Evolutionary conservation across 1,284 basidiomycete genomes (phyloP), one percentile per base, ranked within the genome.

Genomic region (Tremellales sp.): DNA sequence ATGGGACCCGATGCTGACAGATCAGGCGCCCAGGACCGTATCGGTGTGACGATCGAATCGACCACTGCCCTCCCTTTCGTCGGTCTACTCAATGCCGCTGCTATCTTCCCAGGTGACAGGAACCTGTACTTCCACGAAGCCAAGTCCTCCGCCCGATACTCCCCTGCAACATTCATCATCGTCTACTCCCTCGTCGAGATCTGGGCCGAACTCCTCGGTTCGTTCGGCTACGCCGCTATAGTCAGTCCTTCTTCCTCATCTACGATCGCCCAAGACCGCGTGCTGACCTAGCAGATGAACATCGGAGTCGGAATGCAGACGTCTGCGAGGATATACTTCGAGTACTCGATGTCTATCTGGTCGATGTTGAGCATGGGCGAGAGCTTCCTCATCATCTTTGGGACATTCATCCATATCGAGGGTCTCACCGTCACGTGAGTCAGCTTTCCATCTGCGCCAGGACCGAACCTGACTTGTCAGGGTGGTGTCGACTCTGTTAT

Each of bases 161-260:
- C 68, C 0, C 61, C 73, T 2, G 63, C 63, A 2, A 73, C 77
- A 0, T 78, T 78, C 45, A 48, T 78, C 23, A 51, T 73, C 25
- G 68, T 70, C n/a, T 78, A 76, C 55, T 74, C 75, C 0, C 37
- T 75, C 3, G 71, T 76, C 11, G 77, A 77, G 52, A 46, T 76
- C 1, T 60, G 67, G 2, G 64, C 75, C 36, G 70, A 76, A 47
- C 57, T 77, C 23, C 45, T 76, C 23, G 64, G 50, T 12, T 43
- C 54, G 5, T 44, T 63, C n/a, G 56, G 53, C 3, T 70, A 65
- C 45, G 59, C 59, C 1, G 56, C 61, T 12, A 62, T 70, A 41
- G 61, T 62, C 29, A 54, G 65, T 63, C 15, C 31, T 11, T 39
- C 2, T 44, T 49, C 37, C 15, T 33, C 21, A 17, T 6, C n/a